Conservation (phyloP, 73 alveolate genomes). For the Durusdinium trenchii region DNA sequence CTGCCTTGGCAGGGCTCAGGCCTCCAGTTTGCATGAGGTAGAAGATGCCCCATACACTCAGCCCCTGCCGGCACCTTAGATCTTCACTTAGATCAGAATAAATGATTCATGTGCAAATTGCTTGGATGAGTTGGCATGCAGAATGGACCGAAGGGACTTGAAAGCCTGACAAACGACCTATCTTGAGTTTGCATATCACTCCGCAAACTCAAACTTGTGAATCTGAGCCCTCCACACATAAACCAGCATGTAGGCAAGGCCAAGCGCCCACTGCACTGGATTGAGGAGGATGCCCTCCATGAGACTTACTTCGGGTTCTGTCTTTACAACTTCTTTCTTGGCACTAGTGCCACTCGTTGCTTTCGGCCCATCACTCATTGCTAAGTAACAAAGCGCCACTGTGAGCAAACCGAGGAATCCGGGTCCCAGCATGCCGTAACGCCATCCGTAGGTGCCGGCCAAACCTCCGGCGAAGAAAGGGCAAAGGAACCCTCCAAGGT, state of each 20-base stretch:
- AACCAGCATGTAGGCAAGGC: conserved; percentile 92
- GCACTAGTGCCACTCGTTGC: not conserved
- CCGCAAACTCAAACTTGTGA: not conserved
- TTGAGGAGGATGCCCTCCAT: conserved; percentile 86
- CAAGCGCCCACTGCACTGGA: conserved; percentile 95
- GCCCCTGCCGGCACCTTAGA: conserved; percentile 69
- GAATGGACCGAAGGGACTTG: not conserved
- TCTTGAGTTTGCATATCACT: not conserved
- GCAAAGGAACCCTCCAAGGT: conserved; percentile 84
- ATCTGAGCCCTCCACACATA: conserved; percentile 24
- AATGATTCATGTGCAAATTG: too few relatives aligned
- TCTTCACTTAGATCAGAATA: not conserved
- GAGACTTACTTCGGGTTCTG: conserved; percentile 70
- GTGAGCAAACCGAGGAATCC: conserved; percentile 66
- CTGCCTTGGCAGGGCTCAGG: conserved; percentile 67
- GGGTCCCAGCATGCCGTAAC: conserved; percentile 95
- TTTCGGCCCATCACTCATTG: conserved; percentile 88
- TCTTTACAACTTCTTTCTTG: not conserved
- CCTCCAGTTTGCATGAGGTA: conserved; percentile 85
- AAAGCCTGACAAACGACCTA: not conserved
- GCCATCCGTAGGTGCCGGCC: conserved; percentile 87
- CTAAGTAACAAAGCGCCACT: conserved; percentile 48
- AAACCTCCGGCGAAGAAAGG: conserved; percentile 76
- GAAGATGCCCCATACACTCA: conserved; percentile 92
- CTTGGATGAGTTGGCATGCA: not conserved